A percentile compares a stretch with the other conserved stretches of the same genome.
Conservation (phyloP, 192 early-diverging fungal genomes). For the Backusella tuberculispora region DNA sequence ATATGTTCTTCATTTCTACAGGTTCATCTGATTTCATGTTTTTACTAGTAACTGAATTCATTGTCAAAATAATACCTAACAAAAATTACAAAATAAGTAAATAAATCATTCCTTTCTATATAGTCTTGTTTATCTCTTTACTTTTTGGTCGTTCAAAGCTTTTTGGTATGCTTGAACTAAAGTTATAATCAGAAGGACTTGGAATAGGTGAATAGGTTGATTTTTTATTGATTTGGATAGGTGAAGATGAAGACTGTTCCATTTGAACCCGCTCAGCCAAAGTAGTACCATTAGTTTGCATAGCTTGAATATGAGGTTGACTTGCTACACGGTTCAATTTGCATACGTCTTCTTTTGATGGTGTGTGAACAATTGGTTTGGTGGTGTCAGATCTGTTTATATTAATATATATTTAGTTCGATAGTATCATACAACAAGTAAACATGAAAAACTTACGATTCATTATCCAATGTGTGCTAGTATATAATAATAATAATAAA, state of each 20-base stretch:
- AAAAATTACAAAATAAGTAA: background rate
- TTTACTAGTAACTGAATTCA: constrained; percentile 17
- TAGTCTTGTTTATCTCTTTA: background rate
- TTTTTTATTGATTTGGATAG: constrained; percentile 12
- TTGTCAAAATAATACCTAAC: constrained; percentile 22
- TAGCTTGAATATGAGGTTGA: constrained; percentile 29
- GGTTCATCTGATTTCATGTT: background rate
- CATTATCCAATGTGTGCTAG: background rate
- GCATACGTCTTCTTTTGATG: constrained; percentile 11
- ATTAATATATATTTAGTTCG: background rate
- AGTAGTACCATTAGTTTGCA: background rate
- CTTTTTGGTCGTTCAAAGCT: constrained; percentile 23
- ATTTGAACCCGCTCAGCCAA: background rate
- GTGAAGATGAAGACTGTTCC: constrained; percentile 15
- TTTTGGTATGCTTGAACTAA: constrained; percentile 20
- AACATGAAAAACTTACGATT: background rate
- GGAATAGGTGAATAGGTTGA: constrained; percentile 17
- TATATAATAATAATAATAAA: background rate
- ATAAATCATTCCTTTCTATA: background rate
- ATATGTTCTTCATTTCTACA: background rate
- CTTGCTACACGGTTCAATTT: constrained; percentile 21
- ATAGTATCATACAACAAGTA: background rate
- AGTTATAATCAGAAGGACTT: constrained; percentile 26
- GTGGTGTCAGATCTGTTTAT: background rate
- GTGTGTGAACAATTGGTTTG: background rate